Percentiles rank a stretch among this genome's conserved stretches.
Evolutionary conservation across 441 rosid species (phyloP).

Genomic region (Geranium incanum): DNA sequence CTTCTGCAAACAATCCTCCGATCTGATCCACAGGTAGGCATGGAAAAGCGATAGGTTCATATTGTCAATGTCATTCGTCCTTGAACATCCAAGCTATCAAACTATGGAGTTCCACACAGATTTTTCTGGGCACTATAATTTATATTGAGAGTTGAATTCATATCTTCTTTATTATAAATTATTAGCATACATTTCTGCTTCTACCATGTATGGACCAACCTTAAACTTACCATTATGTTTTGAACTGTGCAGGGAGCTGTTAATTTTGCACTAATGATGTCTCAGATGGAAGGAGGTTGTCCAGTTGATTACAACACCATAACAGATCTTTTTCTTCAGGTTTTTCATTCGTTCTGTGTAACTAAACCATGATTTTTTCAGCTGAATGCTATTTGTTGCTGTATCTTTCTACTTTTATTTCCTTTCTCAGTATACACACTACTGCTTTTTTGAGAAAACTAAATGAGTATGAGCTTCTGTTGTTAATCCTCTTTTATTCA

Average conservation of each 20-base stretch:
- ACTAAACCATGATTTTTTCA: neutral
- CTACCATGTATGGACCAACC: neutral
- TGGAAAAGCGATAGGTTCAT: neutral
- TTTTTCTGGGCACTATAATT: neutral
- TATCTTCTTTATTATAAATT: no score
- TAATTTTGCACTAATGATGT: conserved; percentile 98
- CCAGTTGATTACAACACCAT: conserved; percentile 97
- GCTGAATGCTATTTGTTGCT: neutral
- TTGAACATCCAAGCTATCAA: neutral
- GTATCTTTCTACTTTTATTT: neutral
- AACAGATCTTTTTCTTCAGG: conserved; percentile 99
- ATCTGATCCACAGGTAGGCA: conserved; percentile 89
- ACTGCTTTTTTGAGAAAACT: neutral
- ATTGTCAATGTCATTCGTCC: neutral
- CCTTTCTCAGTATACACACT: neutral
- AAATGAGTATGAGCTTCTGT: conserved; percentile 11
- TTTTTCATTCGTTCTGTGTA: conserved; percentile 17
- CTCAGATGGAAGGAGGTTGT: conserved; percentile 99
- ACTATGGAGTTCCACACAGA: neutral
- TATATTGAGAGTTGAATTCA: no score
- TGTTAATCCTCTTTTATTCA: conserved; percentile 3
- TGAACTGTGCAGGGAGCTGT: conserved; percentile 76
- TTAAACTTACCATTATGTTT: neutral
- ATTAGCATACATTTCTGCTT: neutral
- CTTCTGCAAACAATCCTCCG: conserved; percentile 99